These are phyloP conservation scores for Prinsepia uniflora DNA, from an alignment of 306 rosid genomes.

Conservation along the genomic window DNA sequence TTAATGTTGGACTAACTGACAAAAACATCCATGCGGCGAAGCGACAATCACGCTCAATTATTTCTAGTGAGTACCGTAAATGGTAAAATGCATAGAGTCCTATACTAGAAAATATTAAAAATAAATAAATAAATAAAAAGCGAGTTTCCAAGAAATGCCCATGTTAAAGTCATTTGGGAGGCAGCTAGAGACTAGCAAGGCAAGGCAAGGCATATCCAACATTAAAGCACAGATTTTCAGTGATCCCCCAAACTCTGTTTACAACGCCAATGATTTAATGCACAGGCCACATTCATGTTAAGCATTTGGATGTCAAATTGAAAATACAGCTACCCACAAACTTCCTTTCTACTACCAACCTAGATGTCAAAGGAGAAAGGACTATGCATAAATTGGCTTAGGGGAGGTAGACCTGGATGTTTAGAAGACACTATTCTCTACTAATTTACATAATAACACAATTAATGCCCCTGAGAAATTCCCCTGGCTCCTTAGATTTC, in stretches of 20 bases:
- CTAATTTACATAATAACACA: conserved; percentile 57
- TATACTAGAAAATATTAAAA: too few species aligned
- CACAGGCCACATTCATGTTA: neutral
- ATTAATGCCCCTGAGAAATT: conserved; percentile 28
- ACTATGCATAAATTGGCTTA: neutral
- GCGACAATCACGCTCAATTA: too few species aligned
- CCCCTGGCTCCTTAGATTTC: conserved; percentile 29
- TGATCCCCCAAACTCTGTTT: conserved; percentile 8
- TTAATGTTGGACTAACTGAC: too few species aligned
- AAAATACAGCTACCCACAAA: conserved; percentile 11
- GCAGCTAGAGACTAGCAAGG: neutral
- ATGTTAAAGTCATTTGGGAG: too few species aligned
- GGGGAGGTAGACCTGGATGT: conserved; percentile 9
- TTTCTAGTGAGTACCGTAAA: too few species aligned
- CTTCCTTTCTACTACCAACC: neutral
- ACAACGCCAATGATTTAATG: conserved; percentile 5
- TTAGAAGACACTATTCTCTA: conserved; percentile 30
- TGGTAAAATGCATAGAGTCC: too few species aligned
- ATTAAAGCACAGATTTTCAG: neutral
- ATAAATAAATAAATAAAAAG: too few species aligned
- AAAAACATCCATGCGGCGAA: too few species aligned
- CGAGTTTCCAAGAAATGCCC: too few species aligned
- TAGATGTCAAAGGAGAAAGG: neutral
- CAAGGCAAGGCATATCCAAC: neutral
- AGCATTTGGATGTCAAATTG: conserved; percentile 14